phyloP scores from a whole-genome alignment of 164 flowering plant genomes.

The Piper betle region DNA sequence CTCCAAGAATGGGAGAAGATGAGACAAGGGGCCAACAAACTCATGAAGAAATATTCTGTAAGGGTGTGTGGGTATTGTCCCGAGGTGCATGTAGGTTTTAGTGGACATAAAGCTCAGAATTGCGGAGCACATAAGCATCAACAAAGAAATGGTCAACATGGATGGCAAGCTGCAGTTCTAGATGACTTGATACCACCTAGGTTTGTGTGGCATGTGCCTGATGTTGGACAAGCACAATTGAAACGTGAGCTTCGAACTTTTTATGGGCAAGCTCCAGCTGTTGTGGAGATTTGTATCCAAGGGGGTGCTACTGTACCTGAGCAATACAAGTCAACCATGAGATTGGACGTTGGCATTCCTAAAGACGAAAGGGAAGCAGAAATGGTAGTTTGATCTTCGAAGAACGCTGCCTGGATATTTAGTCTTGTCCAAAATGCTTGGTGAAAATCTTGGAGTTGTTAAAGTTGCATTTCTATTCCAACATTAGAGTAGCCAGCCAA shows the following conservation, averaged over 20 bases:
- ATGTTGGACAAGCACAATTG: slow-evolving; percentile 49
- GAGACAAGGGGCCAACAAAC: slow-evolving; percentile 66
- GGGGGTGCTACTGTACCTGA: slow-evolving; percentile 89
- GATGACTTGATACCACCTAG: slow-evolving; percentile 88
- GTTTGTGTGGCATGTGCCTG: slow-evolving; percentile 93
- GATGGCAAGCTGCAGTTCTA: slow-evolving; percentile 84
- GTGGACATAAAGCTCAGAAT: slow-evolving; percentile 93
- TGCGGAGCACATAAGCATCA: slow-evolving; percentile 95
- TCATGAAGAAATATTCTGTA: slow-evolving; percentile 73
- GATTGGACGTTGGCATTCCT: slow-evolving; percentile 88
- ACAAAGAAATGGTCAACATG: slow-evolving; percentile 96
- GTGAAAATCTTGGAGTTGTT: too few relatives aligned
- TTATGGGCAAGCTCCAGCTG: slow-evolving; percentile 92
- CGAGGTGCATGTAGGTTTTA: slow-evolving; percentile 75
- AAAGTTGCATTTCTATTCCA: too few relatives aligned
- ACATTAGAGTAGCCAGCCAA: too few relatives aligned
- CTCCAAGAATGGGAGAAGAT: slow-evolving; percentile 68
- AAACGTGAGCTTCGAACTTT: slow-evolving; percentile 59
- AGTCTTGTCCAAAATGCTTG: too few relatives aligned
- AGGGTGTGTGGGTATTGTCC: slow-evolving; percentile 97
- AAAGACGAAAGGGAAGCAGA: slow-evolving; percentile 59
- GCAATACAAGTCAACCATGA: slow-evolving; percentile 75
- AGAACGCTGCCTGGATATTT: too few relatives aligned
- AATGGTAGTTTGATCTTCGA: slow-evolving; percentile 42
- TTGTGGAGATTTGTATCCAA: slow-evolving; percentile 89